Conservation (phyloP, 305 asterid species). For the Fraxinus xanthoxyloides region DNA sequence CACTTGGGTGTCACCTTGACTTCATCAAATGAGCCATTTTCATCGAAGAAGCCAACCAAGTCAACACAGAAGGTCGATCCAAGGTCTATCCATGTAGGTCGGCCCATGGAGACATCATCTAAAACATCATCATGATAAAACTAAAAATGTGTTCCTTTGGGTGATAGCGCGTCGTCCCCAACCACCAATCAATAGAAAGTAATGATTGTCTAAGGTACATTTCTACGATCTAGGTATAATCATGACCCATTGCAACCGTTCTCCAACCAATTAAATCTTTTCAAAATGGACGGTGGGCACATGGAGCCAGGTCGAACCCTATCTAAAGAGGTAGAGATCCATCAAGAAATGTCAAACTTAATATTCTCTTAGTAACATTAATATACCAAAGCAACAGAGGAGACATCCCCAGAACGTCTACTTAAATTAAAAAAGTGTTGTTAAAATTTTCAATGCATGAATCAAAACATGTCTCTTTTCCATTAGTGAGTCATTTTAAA, state of each 20-base stretch:
- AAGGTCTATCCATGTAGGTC: no score
- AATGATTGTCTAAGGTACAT: not conserved
- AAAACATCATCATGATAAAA: no score
- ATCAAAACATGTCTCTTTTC: not conserved
- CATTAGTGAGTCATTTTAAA: not conserved
- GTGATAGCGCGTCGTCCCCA: not conserved
- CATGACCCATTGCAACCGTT: not conserved
- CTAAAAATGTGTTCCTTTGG: not conserved
- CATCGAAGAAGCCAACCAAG: not conserved
- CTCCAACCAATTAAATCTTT: not conserved
- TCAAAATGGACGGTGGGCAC: not conserved
- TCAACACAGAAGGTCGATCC: not conserved
- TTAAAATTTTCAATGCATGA: not conserved
- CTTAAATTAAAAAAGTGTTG: not conserved
- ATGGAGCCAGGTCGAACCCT: not conserved
- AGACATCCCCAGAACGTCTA: not conserved
- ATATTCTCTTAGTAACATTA: not conserved
- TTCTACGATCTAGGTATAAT: not conserved
- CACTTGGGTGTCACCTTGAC: not conserved
- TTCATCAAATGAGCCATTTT: not conserved
- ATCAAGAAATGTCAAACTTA: not conserved
- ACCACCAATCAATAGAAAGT: not conserved
- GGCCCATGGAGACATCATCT: not conserved
- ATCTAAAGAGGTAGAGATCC: not conserved
- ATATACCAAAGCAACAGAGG: not conserved